These are phyloP conservation scores for Lathyrus aphaca DNA, from an alignment of 306 rosid genomes.

Conservation along the genomic window DNA sequence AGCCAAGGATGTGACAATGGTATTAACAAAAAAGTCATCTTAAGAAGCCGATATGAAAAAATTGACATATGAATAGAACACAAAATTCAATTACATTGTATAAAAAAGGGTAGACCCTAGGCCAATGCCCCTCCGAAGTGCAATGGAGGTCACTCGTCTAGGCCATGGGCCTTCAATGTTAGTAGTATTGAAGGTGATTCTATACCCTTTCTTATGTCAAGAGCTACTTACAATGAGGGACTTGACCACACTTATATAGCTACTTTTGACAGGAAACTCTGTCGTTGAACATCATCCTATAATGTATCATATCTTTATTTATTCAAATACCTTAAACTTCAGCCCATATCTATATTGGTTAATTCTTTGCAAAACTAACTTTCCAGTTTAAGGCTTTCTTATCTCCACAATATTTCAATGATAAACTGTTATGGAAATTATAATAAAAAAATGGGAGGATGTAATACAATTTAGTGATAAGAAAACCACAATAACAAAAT, in stretches of 20 bases:
- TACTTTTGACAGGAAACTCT: neutral
- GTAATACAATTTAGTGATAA: neutral
- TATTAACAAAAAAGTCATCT: neutral
- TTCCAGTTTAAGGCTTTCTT: neutral
- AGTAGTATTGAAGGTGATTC: neutral
- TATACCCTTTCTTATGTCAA: neutral
- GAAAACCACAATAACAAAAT: conserved; percentile 4
- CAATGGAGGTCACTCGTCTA: conserved; percentile 58
- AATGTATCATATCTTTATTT: neutral
- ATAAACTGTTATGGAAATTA: neutral
- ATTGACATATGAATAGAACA: neutral
- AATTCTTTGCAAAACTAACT: neutral
- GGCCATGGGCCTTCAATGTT: conserved; percentile 45
- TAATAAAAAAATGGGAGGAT: too few species aligned
- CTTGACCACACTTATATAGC: neutral
- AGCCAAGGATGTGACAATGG: neutral
- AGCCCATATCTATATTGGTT: neutral
- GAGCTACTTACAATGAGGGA: neutral
- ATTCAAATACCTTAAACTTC: neutral
- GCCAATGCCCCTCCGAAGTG: conserved; percentile 43
- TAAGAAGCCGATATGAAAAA: neutral
- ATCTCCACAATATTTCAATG: neutral
- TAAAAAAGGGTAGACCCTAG: conserved; percentile 50
- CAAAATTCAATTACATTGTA: neutral
- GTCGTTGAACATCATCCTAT: neutral